These are phyloP conservation scores for Starmera dryadoides DNA, from an alignment of 805 yeast genomes.

Conservation along the genomic window DNA sequence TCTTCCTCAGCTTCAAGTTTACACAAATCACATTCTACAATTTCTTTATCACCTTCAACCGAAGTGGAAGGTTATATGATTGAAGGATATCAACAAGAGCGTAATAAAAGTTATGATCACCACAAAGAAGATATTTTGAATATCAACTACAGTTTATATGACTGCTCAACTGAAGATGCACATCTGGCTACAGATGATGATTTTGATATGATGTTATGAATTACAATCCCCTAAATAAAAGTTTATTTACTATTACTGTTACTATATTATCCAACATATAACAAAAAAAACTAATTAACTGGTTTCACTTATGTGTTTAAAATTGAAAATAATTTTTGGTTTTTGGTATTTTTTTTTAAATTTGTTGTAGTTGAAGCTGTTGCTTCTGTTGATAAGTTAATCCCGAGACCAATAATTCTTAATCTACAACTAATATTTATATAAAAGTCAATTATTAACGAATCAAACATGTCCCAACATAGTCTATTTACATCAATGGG, in stretches of 20 bases:
- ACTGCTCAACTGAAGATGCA: conserved; percentile 15
- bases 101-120: conserved; percentile 15
- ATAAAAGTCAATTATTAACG: no score
- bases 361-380: background rate
- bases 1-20: background rate
- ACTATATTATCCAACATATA: background rate
- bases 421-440: no score
- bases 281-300: background rate
- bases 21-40: background rate
- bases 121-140: conserved; percentile 18
- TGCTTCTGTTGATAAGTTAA: background rate
- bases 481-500: conserved; percentile 62
- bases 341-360: background rate
- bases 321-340: background rate
- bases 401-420: no score
- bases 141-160: conserved; percentile 19
- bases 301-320: background rate
- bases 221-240: background rate
- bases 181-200: conserved; percentile 13
- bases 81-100: conserved; percentile 16
- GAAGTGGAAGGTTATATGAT: conserved; percentile 20
- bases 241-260: no score
- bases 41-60: conserved; percentile 12
- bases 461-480: no score
- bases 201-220: conserved; percentile 12